A percentile compares a stretch with the other conserved stretches of the same genome.
Conservation (phyloP, 176 grass and related monocot genomes). For the Pontederia crassipes region DNA sequence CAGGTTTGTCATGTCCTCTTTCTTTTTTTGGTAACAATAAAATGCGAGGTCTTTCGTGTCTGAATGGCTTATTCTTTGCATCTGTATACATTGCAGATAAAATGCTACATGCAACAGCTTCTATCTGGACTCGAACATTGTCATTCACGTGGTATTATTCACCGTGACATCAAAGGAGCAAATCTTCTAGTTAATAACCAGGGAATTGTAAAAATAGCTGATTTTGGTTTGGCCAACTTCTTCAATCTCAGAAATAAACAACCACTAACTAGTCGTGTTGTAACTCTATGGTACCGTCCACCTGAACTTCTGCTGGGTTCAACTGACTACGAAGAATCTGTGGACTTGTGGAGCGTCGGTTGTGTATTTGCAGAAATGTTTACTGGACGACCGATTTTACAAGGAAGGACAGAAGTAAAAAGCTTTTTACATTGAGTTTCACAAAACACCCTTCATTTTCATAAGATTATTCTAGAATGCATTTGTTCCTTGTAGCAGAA, state of each 20-base stretch:
- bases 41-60: background rate
- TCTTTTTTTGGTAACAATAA: background rate
- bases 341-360: constrained; percentile 90
- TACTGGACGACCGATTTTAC: constrained; percentile 58
- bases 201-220: constrained; percentile 85
- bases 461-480: too few relatives aligned
- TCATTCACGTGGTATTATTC: constrained; percentile 55
- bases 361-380: constrained; percentile 94
- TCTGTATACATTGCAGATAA: constrained; percentile 44
- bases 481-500: too few relatives aligned
- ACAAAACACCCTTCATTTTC: too few relatives aligned
- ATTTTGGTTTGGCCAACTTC: constrained; percentile 92
- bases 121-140: constrained; percentile 81
- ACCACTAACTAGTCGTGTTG: constrained; percentile 85
- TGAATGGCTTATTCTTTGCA: constrained; percentile 7
- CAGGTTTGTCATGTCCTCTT: constrained; percentile 38
- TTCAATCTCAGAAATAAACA: constrained; percentile 45
- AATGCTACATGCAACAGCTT: constrained; percentile 94
- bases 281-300: constrained; percentile 92
- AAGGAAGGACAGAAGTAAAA: constrained; percentile 88
- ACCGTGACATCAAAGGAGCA: constrained; percentile 92
- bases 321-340: constrained; percentile 74
- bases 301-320: constrained; percentile 90
- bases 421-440: background rate
- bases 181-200: constrained; percentile 93